Conservation (phyloP, 202 grass and related monocot genomes). For the Panicum virgatum region DNA sequence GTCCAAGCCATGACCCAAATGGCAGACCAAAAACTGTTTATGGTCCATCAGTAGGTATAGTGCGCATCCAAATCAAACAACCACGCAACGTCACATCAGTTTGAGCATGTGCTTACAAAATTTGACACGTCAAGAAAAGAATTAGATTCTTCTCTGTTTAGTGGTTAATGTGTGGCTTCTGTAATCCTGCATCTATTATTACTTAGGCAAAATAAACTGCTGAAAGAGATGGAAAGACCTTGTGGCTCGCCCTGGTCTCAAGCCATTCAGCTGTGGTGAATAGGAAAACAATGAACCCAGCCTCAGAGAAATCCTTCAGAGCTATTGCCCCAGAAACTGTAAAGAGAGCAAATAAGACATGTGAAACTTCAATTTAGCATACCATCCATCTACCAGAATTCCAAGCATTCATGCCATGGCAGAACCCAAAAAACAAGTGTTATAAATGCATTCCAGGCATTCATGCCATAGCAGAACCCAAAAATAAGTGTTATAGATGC, state of each 20-base stretch:
- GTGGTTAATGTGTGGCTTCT: constrained; percentile 27
- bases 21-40: constrained; percentile 34
- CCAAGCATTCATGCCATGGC: not conserved
- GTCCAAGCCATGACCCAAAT: constrained; percentile 13
- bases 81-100: not conserved
- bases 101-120: constrained; percentile 27
- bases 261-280: constrained; percentile 95
- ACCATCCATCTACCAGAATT: constrained; percentile 19
- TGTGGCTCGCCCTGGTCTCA: constrained; percentile 77
- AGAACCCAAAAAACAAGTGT: not conserved
- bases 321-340: constrained; percentile 90
- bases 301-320: constrained; percentile 81
- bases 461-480: not conserved
- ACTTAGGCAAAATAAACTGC: constrained; percentile 24
- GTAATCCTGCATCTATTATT: not conserved
- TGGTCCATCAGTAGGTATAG: constrained; percentile 27
- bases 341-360: constrained; percentile 25
- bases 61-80: constrained; percentile 27
- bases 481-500: not conserved
- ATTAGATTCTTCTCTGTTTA: constrained; percentile 28
- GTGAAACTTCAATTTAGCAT: constrained; percentile 18
- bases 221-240: constrained; percentile 53
- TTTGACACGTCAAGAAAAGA: constrained; percentile 7
- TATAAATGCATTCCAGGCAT: not conserved
- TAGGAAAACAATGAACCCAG: constrained; percentile 88